phyloP scores from a whole-genome alignment of 148 eudicot genomes.

The Vaccinium vitisidaea region DNA sequence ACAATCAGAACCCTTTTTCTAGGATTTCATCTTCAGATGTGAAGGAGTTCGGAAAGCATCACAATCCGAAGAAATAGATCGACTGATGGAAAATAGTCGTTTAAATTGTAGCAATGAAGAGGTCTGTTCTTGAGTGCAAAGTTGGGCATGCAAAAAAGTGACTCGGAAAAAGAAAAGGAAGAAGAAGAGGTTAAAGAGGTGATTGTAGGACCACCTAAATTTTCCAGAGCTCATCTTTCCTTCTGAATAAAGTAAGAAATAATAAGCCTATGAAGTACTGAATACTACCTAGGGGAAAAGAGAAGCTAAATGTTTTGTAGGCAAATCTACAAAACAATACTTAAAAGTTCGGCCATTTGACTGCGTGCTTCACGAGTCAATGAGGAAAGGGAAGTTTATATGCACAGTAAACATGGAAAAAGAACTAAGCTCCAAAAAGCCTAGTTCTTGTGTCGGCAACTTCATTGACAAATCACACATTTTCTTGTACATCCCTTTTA shows the following conservation, averaged over 20 bases:
- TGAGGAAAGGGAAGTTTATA: no score
- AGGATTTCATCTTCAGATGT: neutral
- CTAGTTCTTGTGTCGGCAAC: no score
- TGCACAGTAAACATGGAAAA: no score
- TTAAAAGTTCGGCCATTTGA: no score
- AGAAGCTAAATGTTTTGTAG: neutral
- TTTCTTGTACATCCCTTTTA: no score
- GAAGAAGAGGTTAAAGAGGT: neutral
- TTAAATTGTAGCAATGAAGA: neutral
- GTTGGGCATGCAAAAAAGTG: neutral
- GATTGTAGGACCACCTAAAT: neutral
- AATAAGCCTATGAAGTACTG: no score
- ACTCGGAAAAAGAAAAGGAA: neutral
- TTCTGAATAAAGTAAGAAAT: neutral
- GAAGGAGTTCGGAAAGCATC: neutral
- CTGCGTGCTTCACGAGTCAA: no score
- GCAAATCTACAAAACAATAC: no score
- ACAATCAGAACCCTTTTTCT: constrained; percentile 13
- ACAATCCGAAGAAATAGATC: neutral
- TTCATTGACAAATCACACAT: no score
- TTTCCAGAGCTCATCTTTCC: neutral
- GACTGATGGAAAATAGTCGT: neutral
- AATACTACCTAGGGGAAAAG: no score
- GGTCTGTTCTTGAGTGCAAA: neutral
- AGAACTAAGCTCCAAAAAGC: no score